These are phyloP conservation scores for Sporobolus alterniflorus DNA, from an alignment of 202 grass and related monocot genomes.

Conservation along the genomic window DNA sequence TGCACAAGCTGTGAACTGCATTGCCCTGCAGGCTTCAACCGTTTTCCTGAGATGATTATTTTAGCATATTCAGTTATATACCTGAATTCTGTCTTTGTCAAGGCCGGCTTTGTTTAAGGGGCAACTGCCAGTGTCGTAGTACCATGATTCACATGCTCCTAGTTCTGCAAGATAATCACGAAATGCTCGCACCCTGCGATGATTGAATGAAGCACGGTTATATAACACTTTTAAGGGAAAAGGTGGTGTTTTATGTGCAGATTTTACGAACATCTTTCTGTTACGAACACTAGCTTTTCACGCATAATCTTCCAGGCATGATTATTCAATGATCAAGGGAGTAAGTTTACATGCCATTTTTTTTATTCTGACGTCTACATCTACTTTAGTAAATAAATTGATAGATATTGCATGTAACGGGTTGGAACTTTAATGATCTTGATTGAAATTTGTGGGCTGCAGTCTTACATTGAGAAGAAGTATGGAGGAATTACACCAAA, in stretches of 20 bases:
- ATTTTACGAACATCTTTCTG: too few relatives aligned
- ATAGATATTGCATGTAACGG: background rate
- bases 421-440: background rate
- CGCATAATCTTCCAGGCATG: background rate
- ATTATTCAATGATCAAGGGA: background rate
- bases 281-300: too few relatives aligned
- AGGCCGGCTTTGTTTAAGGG: constrained; percentile 8
- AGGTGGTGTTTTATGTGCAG: too few relatives aligned
- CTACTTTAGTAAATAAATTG: background rate
- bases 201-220: background rate
- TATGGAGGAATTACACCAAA: constrained; percentile 86
- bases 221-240: too few relatives aligned
- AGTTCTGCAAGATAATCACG: background rate
- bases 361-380: background rate
- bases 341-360: background rate
- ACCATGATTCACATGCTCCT: constrained; percentile 18
- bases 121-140: background rate
- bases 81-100: constrained; percentile 19
- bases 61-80: constrained; percentile 1
- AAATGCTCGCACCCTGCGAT: constrained; percentile 12
- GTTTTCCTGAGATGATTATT: background rate
- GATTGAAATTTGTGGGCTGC: constrained; percentile 28
- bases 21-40: background rate
- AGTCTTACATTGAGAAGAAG: constrained; percentile 66
- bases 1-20: constrained; percentile 16